Evolutionary conservation across 1,139 yeast genomes (phyloP).

Genomic region (Diutina catenulata): DNA sequence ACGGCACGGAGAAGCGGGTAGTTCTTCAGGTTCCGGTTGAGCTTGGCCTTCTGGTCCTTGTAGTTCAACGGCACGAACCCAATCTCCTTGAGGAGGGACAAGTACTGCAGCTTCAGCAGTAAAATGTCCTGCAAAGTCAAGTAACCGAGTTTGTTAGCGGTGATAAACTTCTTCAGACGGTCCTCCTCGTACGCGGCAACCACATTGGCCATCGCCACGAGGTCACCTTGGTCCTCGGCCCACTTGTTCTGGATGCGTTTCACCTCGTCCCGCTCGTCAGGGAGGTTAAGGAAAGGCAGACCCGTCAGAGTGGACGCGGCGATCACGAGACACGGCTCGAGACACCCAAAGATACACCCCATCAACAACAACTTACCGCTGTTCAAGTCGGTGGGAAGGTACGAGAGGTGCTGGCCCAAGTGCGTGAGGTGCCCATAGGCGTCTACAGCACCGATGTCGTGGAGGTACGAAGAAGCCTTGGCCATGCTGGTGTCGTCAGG

Average conservation of each 20-base stretch:
- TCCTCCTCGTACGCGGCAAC: conserved; percentile 38
- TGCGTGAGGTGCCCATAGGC: conserved; percentile 40
- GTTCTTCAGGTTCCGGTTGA: conserved; percentile 42
- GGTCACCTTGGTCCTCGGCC: conserved; percentile 49
- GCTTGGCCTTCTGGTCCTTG: conserved; percentile 10
- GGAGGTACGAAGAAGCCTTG: conserved; percentile 50
- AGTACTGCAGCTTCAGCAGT: conserved; percentile 58
- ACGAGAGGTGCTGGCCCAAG: conserved; percentile 70
- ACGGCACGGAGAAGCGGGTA: conserved; percentile 48
- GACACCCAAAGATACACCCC: conserved; percentile 74
- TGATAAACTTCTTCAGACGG: conserved; percentile 37
- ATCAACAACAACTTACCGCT: conserved; percentile 74
- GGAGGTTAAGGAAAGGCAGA: conserved; percentile 53
- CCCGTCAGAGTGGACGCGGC: conserved; percentile 71
- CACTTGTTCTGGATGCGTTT: conserved; percentile 35
- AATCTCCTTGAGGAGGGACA: conserved; percentile 56
- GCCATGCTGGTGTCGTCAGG: conserved; percentile 51
- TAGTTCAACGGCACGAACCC: conserved; percentile 58
- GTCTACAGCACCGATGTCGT: conserved; percentile 55
- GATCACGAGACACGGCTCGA: conserved; percentile 62
- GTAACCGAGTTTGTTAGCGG: conserved; percentile 52
- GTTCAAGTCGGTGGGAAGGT: conserved; percentile 76
- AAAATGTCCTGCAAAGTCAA: conserved; percentile 59
- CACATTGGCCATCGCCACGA: conserved; percentile 50
- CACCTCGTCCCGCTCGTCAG: conserved; percentile 55